phyloP scores from a whole-genome alignment of 1,284 basidiomycete species.

The Bondarzewia mesenterica region DNA sequence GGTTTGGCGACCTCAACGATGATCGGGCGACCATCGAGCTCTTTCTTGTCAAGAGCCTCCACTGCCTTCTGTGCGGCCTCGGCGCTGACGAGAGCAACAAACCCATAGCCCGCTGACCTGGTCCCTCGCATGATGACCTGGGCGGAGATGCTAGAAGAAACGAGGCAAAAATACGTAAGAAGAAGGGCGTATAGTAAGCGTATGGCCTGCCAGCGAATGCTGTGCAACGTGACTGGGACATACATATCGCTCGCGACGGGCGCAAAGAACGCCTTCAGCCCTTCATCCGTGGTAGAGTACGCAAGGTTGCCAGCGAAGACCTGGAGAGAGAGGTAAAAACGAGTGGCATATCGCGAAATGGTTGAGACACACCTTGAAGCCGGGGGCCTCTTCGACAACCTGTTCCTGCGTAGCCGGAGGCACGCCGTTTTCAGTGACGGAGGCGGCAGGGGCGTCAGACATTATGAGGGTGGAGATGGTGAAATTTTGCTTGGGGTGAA shows the following conservation, averaged over 20 bases:
- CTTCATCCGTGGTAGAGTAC: slow-evolving; percentile 83
- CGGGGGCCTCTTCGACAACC: slow-evolving; percentile 58
- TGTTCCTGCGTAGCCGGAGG: slow-evolving; percentile 64
- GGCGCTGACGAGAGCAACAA: slow-evolving; percentile 74
- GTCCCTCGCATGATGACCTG: slow-evolving; percentile 76
- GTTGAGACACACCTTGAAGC: slow-evolving; percentile 53
- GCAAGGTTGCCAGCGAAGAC: slow-evolving; percentile 86
- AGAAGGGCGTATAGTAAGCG: slow-evolving; percentile 7
- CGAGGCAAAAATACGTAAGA: slow-evolving; percentile 15
- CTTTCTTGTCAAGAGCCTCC: slow-evolving; percentile 77
- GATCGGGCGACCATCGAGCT: slow-evolving; percentile 82
- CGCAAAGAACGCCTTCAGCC: slow-evolving; percentile 83
- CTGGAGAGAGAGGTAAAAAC: slow-evolving; percentile 28
- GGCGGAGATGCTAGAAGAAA: slow-evolving; percentile 48
- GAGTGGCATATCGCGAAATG: slow-evolving; percentile 12
- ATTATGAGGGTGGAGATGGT: slow-evolving; percentile 56
- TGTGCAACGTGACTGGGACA: slow-evolving; percentile 37
- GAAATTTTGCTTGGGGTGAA: slow-evolving; percentile 44
- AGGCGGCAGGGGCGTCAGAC: slow-evolving; percentile 81
- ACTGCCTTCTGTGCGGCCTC: slow-evolving; percentile 84
- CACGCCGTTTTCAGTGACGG: slow-evolving; percentile 71
- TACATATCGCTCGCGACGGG: slow-evolving; percentile 78
- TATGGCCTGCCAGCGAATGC: slow-evolving; percentile 10
- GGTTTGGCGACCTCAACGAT: slow-evolving; percentile 89
- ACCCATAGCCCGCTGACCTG: slow-evolving; percentile 86